phyloP scores from a whole-genome alignment of 2,329 filamentous ascomycete species.

The Penicillium hordei region DNA sequence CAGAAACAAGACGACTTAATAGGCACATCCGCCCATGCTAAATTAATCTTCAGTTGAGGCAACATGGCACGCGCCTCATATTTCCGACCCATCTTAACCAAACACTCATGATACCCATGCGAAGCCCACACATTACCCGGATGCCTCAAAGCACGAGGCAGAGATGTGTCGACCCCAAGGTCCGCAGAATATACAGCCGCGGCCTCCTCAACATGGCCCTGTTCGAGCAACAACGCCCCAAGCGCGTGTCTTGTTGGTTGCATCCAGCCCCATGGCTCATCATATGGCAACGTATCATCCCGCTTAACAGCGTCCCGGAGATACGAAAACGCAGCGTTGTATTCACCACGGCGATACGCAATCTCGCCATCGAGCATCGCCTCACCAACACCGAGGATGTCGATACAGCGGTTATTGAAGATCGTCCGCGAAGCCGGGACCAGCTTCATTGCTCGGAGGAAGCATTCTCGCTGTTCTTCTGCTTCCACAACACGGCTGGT shows the following conservation, averaged over 20 bases:
- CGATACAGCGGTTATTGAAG: constrained; percentile 66
- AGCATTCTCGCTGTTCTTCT: constrained; percentile 50
- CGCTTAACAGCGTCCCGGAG: constrained; percentile 59
- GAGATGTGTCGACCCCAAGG: constrained; percentile 56
- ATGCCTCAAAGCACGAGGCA: constrained; percentile 67
- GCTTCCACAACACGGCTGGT: constrained; percentile 56
- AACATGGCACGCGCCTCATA: constrained; percentile 50
- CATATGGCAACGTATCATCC: constrained; percentile 66
- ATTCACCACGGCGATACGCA: constrained; percentile 63
- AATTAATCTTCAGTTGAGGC: constrained; percentile 52
- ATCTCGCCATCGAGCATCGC: constrained; percentile 73
- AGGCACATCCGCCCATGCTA: constrained; percentile 59
- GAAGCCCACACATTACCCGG: constrained; percentile 74
- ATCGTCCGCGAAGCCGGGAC: constrained; percentile 63
- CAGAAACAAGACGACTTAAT: constrained; percentile 63
- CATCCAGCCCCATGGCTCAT: constrained; percentile 81
- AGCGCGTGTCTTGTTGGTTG: constrained; percentile 70
- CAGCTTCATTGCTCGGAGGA: constrained; percentile 50
- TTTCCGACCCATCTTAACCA: constrained; percentile 54
- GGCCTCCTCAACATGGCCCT: constrained; percentile 58
- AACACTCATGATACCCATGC: constrained; percentile 70
- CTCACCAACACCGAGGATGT: constrained; percentile 62
- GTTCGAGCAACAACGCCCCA: constrained; percentile 68
- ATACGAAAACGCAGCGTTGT: constrained; percentile 59
- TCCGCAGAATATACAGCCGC: constrained; percentile 60